Evolutionary conservation across 352 stramenopile genomes (phyloP).

Genomic region (Phytophthora rubi): DNA sequence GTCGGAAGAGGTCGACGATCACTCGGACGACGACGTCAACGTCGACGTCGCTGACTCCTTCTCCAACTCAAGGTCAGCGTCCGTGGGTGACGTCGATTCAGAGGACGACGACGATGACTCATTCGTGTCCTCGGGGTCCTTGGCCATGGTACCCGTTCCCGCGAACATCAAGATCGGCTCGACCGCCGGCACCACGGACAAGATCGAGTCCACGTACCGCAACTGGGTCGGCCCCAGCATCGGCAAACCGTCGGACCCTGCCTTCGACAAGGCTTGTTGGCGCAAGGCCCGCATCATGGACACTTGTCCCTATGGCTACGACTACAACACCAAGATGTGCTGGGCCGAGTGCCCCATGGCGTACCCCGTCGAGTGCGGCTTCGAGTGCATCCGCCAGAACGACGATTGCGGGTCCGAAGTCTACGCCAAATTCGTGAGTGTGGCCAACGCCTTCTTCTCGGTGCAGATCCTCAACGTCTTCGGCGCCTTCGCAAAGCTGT

Average conservation of each 20-base stretch:
- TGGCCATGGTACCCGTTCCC: slow-evolving; percentile 14
- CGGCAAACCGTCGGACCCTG: slow-evolving; percentile 9
- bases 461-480: slow-evolving; percentile 40
- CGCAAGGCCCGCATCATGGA: slow-evolving; percentile 13
- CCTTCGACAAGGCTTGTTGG: slow-evolving; percentile 26
- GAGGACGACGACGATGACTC: slow-evolving; percentile 6
- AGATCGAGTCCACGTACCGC: slow-evolving; percentile 15
- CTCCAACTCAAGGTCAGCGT: not conserved
- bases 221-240: slow-evolving; percentile 20
- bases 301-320: slow-evolving; percentile 13
- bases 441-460: slow-evolving; percentile 39
- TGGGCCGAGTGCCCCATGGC: slow-evolving; percentile 24
- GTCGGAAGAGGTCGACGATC: slow-evolving; percentile 2
- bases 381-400: slow-evolving; percentile 37
- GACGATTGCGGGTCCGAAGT: slow-evolving; percentile 30
- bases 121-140: slow-evolving; percentile 10
- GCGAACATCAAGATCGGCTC: slow-evolving; percentile 16
- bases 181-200: slow-evolving; percentile 16
- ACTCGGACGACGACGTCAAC: slow-evolving; percentile 11
- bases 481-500: slow-evolving; percentile 24
- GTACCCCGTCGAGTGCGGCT: slow-evolving; percentile 34
- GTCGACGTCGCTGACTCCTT: slow-evolving; percentile 4
- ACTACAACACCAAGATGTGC: slow-evolving; percentile 20
- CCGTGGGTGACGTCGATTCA: slow-evolving; percentile 9
- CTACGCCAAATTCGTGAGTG: slow-evolving; percentile 38